These are phyloP conservation scores for Pseudocercospora ulei DNA, from an alignment of 2,329 filamentous ascomycete species.

Conservation along the genomic window DNA sequence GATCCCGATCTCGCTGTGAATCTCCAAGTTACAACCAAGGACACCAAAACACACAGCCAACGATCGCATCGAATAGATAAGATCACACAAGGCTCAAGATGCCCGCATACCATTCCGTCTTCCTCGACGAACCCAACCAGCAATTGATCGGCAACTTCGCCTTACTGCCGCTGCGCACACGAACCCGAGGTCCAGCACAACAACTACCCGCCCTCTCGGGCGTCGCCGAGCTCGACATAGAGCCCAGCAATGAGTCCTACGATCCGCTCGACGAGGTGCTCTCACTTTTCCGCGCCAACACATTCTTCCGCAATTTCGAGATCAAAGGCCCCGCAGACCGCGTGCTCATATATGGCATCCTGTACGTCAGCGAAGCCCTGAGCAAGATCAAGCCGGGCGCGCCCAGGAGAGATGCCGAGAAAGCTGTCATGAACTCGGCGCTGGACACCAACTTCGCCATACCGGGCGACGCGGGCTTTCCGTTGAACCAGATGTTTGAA, in stretches of 20 bases:
- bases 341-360: constrained; percentile 89
- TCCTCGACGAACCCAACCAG: constrained; percentile 67
- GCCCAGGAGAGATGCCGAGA: constrained; percentile 55
- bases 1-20: too few species aligned
- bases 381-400: constrained; percentile 72
- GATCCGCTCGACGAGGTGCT: constrained; percentile 93
- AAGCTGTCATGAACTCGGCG: constrained; percentile 79
- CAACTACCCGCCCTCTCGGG: constrained; percentile 55
- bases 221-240: constrained; percentile 50
- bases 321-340: constrained; percentile 93
- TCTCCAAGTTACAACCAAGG: too few species aligned
- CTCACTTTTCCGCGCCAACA: constrained; percentile 89
- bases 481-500: constrained; percentile 94
- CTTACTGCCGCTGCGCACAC: constrained; percentile 85
- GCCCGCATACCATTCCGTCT: constrained; percentile 88
- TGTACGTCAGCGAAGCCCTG: constrained; percentile 86
- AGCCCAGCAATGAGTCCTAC: constrained; percentile 85
- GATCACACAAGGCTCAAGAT: constrained; percentile 19
- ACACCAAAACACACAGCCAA: background rate
- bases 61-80: background rate
- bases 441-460: constrained; percentile 88
- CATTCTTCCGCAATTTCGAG: constrained; percentile 98
- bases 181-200: constrained; percentile 89
- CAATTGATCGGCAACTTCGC: constrained; percentile 78
- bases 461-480: constrained; percentile 85